Base-by-base conservation (phyloP, 768 basidiomycete species). In the Russula dissimulans region DNA sequence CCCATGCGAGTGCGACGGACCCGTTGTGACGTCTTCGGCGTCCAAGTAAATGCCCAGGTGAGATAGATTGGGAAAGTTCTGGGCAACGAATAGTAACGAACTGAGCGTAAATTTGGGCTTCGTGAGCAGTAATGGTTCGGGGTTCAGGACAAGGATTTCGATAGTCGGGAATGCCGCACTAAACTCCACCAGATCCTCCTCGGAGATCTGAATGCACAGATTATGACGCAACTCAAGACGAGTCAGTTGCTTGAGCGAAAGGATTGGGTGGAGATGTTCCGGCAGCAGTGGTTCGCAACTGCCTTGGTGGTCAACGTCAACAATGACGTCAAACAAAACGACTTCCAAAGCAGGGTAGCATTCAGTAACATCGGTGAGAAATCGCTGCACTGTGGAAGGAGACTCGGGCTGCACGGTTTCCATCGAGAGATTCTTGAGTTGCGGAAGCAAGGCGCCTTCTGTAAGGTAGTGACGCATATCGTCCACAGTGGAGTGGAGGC, bases 141-240 rank as follows among this genome's bases (percentile, higher is more conserved):
- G 57, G 31, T 65, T 65, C 45, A 65, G 51, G 42, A 57, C 52
- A 29, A 65, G 62, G 51, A 49, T 46, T 26, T 54, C 51, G 22
- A 65, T 29, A 1, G 41, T 32, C n/a, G 65, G 65, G 11, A 65
- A 54, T 8, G 55, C 63, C 41, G 38, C 47, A 42, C 55, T 58
- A 41, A 65, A 44, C 57, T 65, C 62, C 26, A 51, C 31, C 14
- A 65, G 36, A 39, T 64, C 55, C 26, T 3, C 55, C 26, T 64
- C 62, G 54, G 62, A 63, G 62, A 65, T 45, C 22, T 56, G 42
- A 22, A 65, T 50, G 50, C 62, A 62, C 31, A 60, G 36, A 18
- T 64, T 65, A 51, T 65, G 65, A n/a, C 62, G 62, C 45, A 65
- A 41, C 36, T 65, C 65, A 8, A 65, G 65, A 34, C 26, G 51